A percentile compares a stretch with the other conserved stretches of the same genome.
These are phyloP conservation scores for Taphrina communis DNA, from an alignment of 1,139 yeast genomes.

Conservation along the genomic window DNA sequence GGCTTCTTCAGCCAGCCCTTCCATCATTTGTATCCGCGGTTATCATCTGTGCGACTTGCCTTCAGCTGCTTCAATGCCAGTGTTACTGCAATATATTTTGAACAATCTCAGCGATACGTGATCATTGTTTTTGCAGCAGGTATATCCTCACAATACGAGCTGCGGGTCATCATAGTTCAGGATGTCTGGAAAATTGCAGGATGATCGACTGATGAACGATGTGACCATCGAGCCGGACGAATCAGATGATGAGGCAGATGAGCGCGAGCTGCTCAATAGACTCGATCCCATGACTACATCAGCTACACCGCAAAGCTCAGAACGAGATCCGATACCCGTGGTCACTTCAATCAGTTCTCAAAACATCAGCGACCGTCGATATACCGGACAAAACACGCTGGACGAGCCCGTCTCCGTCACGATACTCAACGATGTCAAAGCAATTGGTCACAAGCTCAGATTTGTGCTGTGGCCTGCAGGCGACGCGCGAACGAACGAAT, in stretches of 20 bases:
- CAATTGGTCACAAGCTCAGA: slow-evolving; percentile 67
- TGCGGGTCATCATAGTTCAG: too few species aligned
- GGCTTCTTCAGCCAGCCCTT: background rate
- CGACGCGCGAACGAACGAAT: slow-evolving; percentile 56
- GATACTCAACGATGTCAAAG: slow-evolving; percentile 67
- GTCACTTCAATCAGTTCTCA: slow-evolving; percentile 37
- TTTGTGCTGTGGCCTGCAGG: slow-evolving; percentile 73
- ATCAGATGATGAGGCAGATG: slow-evolving; percentile 37
- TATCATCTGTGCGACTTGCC: background rate
- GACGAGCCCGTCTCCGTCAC: slow-evolving; percentile 82
- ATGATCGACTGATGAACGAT: slow-evolving; percentile 31
- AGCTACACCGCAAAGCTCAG: slow-evolving; percentile 3
- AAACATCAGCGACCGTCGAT: slow-evolving; percentile 56
- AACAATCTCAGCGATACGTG: too few species aligned
- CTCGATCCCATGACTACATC: slow-evolving; percentile 34
- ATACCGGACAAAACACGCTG: slow-evolving; percentile 80
- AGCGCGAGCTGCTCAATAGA: slow-evolving; percentile 38
- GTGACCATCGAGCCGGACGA: slow-evolving; percentile 44
- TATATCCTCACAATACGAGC: too few species aligned
- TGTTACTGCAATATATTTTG: too few species aligned
- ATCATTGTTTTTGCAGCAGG: too few species aligned
- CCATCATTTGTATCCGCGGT: background rate
- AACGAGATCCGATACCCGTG: slow-evolving; percentile 15
- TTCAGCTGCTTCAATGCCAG: background rate
- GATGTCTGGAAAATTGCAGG: slow-evolving; percentile 12